Conservation (phyloP, 176 grass and related monocot genomes). For the Paspalum notatum region DNA sequence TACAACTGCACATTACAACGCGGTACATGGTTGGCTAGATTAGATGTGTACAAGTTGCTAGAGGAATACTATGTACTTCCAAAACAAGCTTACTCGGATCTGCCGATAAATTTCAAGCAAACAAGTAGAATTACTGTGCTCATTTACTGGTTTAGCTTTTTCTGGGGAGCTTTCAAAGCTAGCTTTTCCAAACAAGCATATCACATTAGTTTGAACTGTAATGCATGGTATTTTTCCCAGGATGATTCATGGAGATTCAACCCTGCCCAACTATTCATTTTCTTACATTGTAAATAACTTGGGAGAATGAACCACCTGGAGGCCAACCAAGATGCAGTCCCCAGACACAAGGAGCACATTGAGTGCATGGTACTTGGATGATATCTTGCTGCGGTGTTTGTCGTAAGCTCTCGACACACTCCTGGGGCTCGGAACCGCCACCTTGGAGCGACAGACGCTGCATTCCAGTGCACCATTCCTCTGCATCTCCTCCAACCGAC, state of each 20-base stretch:
- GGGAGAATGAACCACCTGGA: constrained; percentile 63
- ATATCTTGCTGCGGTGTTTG: constrained; percentile 85
- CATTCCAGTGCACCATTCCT: constrained; percentile 84
- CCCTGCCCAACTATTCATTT: not conserved
- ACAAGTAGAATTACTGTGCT: not conserved
- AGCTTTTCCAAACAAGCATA: constrained; percentile 2
- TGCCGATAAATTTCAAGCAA: constrained; percentile 2
- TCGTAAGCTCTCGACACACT: constrained; percentile 86
- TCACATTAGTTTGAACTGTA: not conserved
- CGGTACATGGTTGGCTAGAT: not conserved
- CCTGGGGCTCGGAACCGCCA: constrained; percentile 69
- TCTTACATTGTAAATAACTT: constrained; percentile 3
- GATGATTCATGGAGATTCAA: not conserved
- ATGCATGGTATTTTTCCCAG: not conserved
- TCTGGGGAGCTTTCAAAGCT: not conserved
- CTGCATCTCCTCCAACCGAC: constrained; percentile 60
- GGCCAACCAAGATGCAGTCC: constrained; percentile 88
- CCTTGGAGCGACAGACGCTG: constrained; percentile 76
- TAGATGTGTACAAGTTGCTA: constrained; percentile 3
- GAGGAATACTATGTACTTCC: not conserved
- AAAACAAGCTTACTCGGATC: not conserved
- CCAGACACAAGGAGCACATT: constrained; percentile 78
- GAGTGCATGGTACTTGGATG: constrained; percentile 69
- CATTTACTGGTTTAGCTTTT: not conserved
- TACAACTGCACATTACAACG: not conserved